Conservation (phyloP, 345 rosid genomes). For the rapeseed (Brassica napus) region DNA sequence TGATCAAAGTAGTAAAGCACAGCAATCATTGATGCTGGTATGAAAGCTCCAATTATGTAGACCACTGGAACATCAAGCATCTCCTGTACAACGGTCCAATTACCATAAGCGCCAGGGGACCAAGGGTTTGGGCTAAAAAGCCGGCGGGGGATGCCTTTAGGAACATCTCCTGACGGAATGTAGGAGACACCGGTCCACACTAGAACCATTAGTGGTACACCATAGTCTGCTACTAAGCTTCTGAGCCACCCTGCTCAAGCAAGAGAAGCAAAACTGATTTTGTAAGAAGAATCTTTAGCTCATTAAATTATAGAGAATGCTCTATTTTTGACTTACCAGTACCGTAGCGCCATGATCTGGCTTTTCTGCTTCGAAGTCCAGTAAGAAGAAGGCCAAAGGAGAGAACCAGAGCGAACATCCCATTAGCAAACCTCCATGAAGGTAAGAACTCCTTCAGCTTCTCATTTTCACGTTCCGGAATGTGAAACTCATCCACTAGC, state of each 20-base stretch:
- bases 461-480: slow-evolving; percentile 62
- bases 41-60: slow-evolving; percentile 87
- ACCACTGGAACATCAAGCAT: slow-evolving; percentile 78
- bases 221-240: no score
- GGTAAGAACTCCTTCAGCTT: slow-evolving; percentile 52
- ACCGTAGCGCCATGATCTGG: slow-evolving; percentile 92
- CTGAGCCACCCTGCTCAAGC: slow-evolving; percentile 49
- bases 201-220: slow-evolving; percentile 60
- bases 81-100: slow-evolving; percentile 84
- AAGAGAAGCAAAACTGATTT: slow-evolving; percentile 3
- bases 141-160: slow-evolving; percentile 86
- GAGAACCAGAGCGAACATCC: slow-evolving; percentile 48
- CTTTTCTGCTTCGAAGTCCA: slow-evolving; percentile 78
- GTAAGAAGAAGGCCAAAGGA: slow-evolving; percentile 87
- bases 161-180: slow-evolving; percentile 70
- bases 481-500: slow-evolving; percentile 79
- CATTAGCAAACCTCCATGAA: slow-evolving; percentile 77
- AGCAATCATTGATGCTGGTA: slow-evolving; percentile 50
- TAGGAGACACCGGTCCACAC: slow-evolving; percentile 90
- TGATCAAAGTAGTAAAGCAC: neutral
- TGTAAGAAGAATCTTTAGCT: slow-evolving; percentile 27
- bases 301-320: slow-evolving; percentile 2
- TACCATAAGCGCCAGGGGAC: slow-evolving; percentile 87
- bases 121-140: slow-evolving; percentile 95
- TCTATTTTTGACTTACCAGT: slow-evolving; percentile 57